Percentiles rank a stretch among this genome's conserved stretches.
Conservation (phyloP, 2,329 filamentous ascomycete genomes). For the Penicillium thymicola region DNA sequence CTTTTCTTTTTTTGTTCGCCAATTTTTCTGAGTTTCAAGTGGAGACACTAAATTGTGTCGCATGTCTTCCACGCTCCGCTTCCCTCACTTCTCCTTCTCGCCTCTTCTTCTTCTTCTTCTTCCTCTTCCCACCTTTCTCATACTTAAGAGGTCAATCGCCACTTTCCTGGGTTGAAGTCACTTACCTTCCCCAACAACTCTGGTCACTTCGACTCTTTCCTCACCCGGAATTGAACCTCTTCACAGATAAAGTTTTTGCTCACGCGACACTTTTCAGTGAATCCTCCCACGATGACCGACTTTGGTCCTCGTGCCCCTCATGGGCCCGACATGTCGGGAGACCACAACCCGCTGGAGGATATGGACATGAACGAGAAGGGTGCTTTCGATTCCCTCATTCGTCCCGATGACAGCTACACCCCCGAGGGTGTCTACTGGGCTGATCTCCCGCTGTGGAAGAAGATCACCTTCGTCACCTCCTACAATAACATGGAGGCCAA, state of each 20-base stretch:
- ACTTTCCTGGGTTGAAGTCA: background rate
- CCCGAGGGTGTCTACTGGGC: conserved; percentile 87
- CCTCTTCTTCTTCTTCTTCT: background rate
- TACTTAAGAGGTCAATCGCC: conserved; percentile 1
- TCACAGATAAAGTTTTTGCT: conserved; percentile 1
- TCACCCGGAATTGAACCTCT: conserved; percentile 2
- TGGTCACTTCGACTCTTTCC: conserved; percentile 1
- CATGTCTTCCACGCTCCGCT: background rate
- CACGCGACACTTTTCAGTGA: conserved; percentile 9
- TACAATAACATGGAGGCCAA: conserved; percentile 69
- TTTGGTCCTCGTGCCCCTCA: conserved; percentile 45
- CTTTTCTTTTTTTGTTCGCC: conserved; percentile 5
- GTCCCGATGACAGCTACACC: conserved; percentile 85
- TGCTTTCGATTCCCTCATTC: conserved; percentile 74
- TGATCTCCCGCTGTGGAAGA: conserved; percentile 69
- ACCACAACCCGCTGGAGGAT: conserved; percentile 42
- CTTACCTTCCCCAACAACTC: background rate
- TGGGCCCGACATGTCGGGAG: conserved; percentile 47
- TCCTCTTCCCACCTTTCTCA: background rate
- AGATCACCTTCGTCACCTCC: conserved; percentile 69
- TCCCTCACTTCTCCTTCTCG: background rate
- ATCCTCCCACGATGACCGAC: conserved; percentile 32
- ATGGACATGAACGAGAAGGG: conserved; percentile 59
- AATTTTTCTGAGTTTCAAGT: background rate
- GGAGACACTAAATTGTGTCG: background rate